A percentile compares a stretch with the other conserved stretches of the same genome.
Conservation (phyloP, 345 rosid species). For the Salix arbutifolia region DNA sequence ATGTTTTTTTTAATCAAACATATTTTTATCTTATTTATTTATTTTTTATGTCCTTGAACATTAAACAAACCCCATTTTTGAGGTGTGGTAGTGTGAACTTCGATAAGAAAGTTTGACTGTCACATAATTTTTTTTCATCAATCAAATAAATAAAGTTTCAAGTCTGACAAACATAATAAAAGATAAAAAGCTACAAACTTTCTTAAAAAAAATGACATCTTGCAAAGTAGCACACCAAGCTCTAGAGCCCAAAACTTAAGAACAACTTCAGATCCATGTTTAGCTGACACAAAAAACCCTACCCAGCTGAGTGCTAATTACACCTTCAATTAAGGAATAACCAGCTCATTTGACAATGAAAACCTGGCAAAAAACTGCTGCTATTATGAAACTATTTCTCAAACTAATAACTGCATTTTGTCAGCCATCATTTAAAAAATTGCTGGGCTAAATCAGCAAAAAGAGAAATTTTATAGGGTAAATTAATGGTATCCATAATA, state of each 20-base stretch:
- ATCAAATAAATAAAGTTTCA: background rate
- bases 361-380: background rate
- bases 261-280: background rate
- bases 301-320: conserved; percentile 1
- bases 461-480: background rate
- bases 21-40: no score
- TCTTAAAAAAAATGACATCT: background rate
- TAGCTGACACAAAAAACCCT: background rate
- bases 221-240: background rate
- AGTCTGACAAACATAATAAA: background rate
- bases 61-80: background rate
- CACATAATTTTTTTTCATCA: background rate
- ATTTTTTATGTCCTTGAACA: no score
- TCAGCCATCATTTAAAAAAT: background rate
- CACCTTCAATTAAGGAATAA: background rate
- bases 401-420: background rate
- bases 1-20: no score
- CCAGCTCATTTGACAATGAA: conserved; percentile 2
- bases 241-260: background rate
- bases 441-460: background rate
- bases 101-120: background rate
- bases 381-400: background rate
- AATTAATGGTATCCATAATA: no score
- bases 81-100: background rate
- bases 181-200: background rate